Conservation (phyloP, 1,139 yeast genomes). For the Sugiyamaella castrensis region DNA sequence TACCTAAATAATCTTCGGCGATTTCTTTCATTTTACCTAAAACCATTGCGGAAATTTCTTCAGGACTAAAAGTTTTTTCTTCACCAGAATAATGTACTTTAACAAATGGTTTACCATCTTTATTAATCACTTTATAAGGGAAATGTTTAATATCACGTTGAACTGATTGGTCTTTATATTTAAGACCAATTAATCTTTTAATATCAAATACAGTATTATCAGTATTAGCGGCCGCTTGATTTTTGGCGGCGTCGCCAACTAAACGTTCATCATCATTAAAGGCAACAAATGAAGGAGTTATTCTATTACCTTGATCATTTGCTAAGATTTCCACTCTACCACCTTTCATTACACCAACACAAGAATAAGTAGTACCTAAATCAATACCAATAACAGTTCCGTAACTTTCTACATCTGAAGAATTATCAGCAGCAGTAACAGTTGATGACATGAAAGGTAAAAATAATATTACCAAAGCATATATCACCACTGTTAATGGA, state of each 20-base stretch:
- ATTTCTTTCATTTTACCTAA: constrained; percentile 88
- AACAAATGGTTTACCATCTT: constrained; percentile 77
- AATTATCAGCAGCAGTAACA: constrained; percentile 45
- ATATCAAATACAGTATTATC: constrained; percentile 78
- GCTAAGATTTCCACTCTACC: constrained; percentile 92
- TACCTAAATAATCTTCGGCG: constrained; percentile 89
- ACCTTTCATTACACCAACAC: constrained; percentile 91
- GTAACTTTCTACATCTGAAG: constrained; percentile 49
- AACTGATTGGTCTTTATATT: constrained; percentile 69
- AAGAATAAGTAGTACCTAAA: constrained; percentile 88
- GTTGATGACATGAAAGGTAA: constrained; percentile 56
- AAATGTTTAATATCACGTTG: constrained; percentile 80
- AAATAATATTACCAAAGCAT: constrained; percentile 55
- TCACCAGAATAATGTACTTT: constrained; percentile 67
- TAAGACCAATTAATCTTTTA: constrained; percentile 82
- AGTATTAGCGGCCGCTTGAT: constrained; percentile 84
- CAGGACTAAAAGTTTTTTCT: constrained; percentile 74
- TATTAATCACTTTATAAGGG: constrained; percentile 67
- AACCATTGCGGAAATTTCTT: constrained; percentile 90
- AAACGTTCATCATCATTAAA: constrained; percentile 82
- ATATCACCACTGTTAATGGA: constrained; percentile 53
- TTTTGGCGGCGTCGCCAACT: constrained; percentile 93
- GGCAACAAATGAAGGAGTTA: constrained; percentile 88
- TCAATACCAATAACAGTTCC: constrained; percentile 79
- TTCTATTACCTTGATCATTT: constrained; percentile 94